A percentile compares a stretch with the other conserved stretches of the same genome.
phyloP scores from a whole-genome alignment of 176 grass and related monocot species.

The Bromus sterilis region DNA sequence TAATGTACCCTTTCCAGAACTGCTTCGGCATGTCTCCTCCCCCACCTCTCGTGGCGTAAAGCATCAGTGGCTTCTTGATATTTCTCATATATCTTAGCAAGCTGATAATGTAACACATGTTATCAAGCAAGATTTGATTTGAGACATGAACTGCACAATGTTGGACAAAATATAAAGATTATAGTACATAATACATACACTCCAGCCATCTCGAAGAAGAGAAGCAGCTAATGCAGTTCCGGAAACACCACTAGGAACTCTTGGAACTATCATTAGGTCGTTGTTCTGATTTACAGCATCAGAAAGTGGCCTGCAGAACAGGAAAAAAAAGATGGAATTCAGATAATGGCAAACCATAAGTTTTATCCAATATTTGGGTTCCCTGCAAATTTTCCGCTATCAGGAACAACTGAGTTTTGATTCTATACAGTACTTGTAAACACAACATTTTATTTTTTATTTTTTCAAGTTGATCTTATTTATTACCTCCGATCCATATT shows the following conservation, averaged over 20 bases:
- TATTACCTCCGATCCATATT: too few relatives aligned
- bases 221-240: slow-evolving; percentile 95
- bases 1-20: slow-evolving; percentile 80
- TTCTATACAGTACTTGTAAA: background rate
- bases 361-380: background rate
- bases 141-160: background rate
- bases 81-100: slow-evolving; percentile 97
- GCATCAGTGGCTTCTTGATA: slow-evolving; percentile 98
- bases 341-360: background rate
- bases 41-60: slow-evolving; percentile 80
- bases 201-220: slow-evolving; percentile 95
- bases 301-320: slow-evolving; percentile 44
- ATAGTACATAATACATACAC: slow-evolving; percentile 48
- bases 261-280: slow-evolving; percentile 70
- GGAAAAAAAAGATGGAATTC: background rate
- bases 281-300: slow-evolving; percentile 38
- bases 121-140: slow-evolving; percentile 19
- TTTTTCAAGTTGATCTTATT: background rate
- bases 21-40: slow-evolving; percentile 82
- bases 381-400: background rate
- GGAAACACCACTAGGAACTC: slow-evolving; percentile 75
- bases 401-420: background rate
- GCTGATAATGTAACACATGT: slow-evolving; percentile 36
- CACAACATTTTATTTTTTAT: background rate
- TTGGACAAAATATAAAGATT: background rate